Evolutionary conservation across 257 asterid genomes (phyloP), one percentile per base, ranked within the genome.

Genomic region (Solanum etuberosum): DNA sequence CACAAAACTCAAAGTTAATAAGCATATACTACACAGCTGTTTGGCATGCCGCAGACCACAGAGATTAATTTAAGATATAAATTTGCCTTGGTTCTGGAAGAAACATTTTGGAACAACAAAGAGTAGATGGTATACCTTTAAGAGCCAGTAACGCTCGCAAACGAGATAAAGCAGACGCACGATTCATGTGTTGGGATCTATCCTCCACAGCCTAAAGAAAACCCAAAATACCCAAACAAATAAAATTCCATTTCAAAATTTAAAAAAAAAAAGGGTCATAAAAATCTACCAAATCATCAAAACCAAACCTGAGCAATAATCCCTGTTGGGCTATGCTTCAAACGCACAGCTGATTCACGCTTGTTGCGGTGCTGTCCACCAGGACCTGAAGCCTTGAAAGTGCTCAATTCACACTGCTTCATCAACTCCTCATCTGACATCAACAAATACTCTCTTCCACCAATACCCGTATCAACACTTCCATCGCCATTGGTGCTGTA

Each of bases 361-460:
- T 97, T 97, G 92, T 97, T 97, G 35, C 99, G 98, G 92, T 97
- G 99, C 90, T 97, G 99, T 59, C 99, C 99, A 40, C 99, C 99
- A 2, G 98, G 98, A 71, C 99, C 99, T 3, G 98, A 95, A 42
- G 95, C 90, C 91, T 93, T 97, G 89, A 88, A 97, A 83, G 99
- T 95, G 85, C 83, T 91, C 97, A 94, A 92, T 90, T 97, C 98
- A 40, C 98, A 97, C 86, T 94, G 98, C 83, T 93, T 92, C 92
- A 97, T 92, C 83, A 97, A 94, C 90, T 94, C 95, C 54, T 94
- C 99, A 87, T 97, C 98, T 1, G 98, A 85, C 93, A 94, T 91
- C 51, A 81, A 67, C 78, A 97, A 92, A 88, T 94, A 95, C 83
- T 92, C 95, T 35, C 86, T 89, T 67, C 96, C 96, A 85, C 85